Conservation (phyloP, 164 flowering plant species). For the Vitis cinerea region DNA sequence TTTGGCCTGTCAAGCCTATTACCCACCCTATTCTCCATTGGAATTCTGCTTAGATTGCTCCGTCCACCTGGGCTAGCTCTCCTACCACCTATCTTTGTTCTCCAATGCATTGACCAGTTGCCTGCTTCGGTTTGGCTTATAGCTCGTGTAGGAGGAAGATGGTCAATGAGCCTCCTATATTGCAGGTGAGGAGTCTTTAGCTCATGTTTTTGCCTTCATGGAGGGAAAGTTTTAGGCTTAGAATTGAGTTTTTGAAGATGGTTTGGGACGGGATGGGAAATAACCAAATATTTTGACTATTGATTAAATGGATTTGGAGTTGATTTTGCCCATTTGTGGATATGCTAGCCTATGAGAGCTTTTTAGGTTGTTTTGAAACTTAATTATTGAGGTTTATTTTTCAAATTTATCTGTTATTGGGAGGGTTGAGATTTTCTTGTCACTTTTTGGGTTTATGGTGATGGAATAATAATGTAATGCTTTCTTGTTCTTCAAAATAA, state of each 20-base stretch:
- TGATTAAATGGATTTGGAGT: too few relatives aligned
- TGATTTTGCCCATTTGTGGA: too few relatives aligned
- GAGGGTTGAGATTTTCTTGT: neutral
- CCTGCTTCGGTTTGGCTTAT: neutral
- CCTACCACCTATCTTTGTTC: neutral
- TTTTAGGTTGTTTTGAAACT: too few relatives aligned
- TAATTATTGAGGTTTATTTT: too few relatives aligned
- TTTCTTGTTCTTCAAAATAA: too few relatives aligned
- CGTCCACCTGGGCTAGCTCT: slow-evolving; percentile 22
- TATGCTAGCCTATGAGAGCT: too few relatives aligned
- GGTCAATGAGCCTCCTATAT: slow-evolving; percentile 29
- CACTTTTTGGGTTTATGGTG: neutral
- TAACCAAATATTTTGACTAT: too few relatives aligned
- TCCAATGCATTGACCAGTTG: slow-evolving; percentile 7
- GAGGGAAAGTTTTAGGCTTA: too few relatives aligned
- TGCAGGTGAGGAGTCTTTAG: slow-evolving; percentile 26
- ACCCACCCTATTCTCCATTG: slow-evolving; percentile 18
- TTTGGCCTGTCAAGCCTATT: slow-evolving; percentile 16
- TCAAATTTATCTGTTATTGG: too few relatives aligned
- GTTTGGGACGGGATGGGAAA: neutral
- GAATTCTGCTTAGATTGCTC: slow-evolving; percentile 28
- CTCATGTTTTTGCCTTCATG: too few relatives aligned
- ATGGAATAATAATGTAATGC: too few relatives aligned
- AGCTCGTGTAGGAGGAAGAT: slow-evolving; percentile 19
- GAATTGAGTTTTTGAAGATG: neutral